Conservation (phyloP, 495 filamentous ascomycete species). For the Penicillium atrosanguineum region DNA sequence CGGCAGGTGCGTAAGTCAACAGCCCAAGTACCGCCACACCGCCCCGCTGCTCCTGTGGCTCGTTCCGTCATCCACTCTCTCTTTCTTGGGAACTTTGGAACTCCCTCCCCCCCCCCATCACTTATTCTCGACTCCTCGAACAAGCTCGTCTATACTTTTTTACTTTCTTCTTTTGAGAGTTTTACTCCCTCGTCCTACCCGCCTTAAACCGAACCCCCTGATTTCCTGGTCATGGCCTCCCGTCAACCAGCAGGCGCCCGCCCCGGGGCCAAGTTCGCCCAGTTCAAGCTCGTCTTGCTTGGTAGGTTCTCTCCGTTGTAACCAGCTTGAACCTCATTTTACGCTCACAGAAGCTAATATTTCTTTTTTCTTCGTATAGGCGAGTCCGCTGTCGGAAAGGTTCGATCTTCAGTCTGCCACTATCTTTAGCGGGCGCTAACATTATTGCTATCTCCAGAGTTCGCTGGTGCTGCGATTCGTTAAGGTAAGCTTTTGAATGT, state of each 20-base stretch:
- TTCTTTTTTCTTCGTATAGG: slow-evolving; percentile 52
- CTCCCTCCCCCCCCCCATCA: slow-evolving; percentile 5
- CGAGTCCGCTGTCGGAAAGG: slow-evolving; percentile 98
- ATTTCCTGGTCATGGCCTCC: slow-evolving; percentile 64
- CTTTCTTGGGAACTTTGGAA: slow-evolving; percentile 19
- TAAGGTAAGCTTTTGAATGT: slow-evolving; percentile 60
- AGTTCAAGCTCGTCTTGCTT: slow-evolving; percentile 97
- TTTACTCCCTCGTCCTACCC: slow-evolving; percentile 6
- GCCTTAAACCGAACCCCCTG: slow-evolving; percentile 14
- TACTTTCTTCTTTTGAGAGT: neutral
- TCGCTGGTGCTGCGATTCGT: slow-evolving; percentile 97
- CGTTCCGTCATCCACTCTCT: slow-evolving; percentile 30
- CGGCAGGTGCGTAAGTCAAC: slow-evolving; percentile 8
- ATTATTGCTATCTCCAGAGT: slow-evolving; percentile 58
- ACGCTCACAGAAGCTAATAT: slow-evolving; percentile 1
- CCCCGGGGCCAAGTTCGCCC: slow-evolving; percentile 83
- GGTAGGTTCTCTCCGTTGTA: slow-evolving; percentile 53
- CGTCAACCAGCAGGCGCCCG: slow-evolving; percentile 74
- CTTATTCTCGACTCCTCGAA: neutral
- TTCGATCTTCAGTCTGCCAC: slow-evolving; percentile 39
- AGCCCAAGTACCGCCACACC: slow-evolving; percentile 23
- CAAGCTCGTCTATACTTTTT: neutral
- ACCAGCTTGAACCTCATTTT: neutral
- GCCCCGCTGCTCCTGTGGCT: slow-evolving; percentile 32
- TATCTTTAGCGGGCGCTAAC: slow-evolving; percentile 31